A percentile compares a stretch with the other conserved stretches of the same genome.
Evolutionary conservation across 2,329 filamentous ascomycete genomes (phyloP).

Genomic region (Calonectria pteridis): DNA sequence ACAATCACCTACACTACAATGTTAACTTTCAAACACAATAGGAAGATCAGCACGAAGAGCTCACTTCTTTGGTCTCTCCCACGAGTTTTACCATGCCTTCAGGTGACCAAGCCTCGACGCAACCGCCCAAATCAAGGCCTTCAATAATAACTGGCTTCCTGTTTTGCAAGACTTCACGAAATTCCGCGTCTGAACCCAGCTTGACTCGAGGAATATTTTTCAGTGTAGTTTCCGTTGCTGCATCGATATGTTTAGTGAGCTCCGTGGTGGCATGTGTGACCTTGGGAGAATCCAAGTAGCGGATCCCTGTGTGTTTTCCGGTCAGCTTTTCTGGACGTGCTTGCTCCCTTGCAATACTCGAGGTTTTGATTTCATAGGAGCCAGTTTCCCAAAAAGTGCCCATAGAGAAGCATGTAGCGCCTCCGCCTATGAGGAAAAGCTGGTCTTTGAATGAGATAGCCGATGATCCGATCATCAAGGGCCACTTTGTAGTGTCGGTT

Average conservation of each 20-base stretch:
- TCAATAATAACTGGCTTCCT: conserved; percentile 73
- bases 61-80: conserved; percentile 71
- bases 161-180: conserved; percentile 68
- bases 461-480: conserved; percentile 79
- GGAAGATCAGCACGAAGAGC: background rate
- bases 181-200: conserved; percentile 66
- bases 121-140: conserved; percentile 74
- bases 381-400: conserved; percentile 85
- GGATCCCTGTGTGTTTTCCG: conserved; percentile 18
- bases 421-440: conserved; percentile 79
- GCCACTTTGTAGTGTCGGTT: conserved; percentile 47
- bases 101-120: conserved; percentile 75
- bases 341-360: background rate
- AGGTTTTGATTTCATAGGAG: conserved; percentile 57
- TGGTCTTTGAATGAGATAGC: conserved; percentile 61
- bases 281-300: conserved; percentile 46
- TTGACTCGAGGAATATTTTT: conserved; percentile 63
- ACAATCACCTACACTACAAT: conserved; percentile 71
- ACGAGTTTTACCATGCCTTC: conserved; percentile 75
- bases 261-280: conserved; percentile 33
- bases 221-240: conserved; percentile 32
- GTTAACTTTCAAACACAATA: background rate
- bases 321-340: background rate
- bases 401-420: conserved; percentile 91
- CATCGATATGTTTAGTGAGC: background rate